phyloP scores from a whole-genome alignment of 2,329 filamentous ascomycete species.

The Knufia petricola region DNA sequence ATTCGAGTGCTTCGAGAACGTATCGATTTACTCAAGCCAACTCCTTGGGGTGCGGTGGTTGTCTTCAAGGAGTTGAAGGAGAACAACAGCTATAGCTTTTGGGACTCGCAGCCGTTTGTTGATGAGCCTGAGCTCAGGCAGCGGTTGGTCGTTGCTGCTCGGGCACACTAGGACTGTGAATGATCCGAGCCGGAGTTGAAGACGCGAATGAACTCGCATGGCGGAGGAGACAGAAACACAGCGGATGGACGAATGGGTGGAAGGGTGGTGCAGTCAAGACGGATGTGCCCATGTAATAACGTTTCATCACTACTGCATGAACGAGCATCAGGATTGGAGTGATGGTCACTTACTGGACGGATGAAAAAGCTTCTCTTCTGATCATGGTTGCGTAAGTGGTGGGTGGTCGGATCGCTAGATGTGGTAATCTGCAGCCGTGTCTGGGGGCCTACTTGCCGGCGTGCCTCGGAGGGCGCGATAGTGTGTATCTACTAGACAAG shows the following conservation, averaged over 20 bases:
- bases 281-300: too few species aligned
- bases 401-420: neutral
- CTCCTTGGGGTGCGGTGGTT: slow-evolving; percentile 89
- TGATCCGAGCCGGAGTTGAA: too few species aligned
- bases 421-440: neutral
- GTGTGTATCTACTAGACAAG: neutral
- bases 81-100: slow-evolving; percentile 85
- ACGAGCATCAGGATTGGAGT: neutral
- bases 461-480: too few species aligned
- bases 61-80: slow-evolving; percentile 83
- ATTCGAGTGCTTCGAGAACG: slow-evolving; percentile 81
- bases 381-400: too few species aligned
- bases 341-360: too few species aligned
- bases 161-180: slow-evolving; percentile 4
- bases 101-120: slow-evolving; percentile 42
- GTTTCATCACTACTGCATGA: neutral
- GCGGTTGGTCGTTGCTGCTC: slow-evolving; percentile 4
- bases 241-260: neutral
- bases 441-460: neutral
- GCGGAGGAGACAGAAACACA: neutral
- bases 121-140: slow-evolving; percentile 9
- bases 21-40: slow-evolving; percentile 77
- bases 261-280: too few species aligned
- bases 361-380: too few species aligned
- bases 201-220: neutral